Base-by-base conservation (phyloP, 2,329 filamentous ascomycete genomes). In the Bipolaris cookei region DNA sequence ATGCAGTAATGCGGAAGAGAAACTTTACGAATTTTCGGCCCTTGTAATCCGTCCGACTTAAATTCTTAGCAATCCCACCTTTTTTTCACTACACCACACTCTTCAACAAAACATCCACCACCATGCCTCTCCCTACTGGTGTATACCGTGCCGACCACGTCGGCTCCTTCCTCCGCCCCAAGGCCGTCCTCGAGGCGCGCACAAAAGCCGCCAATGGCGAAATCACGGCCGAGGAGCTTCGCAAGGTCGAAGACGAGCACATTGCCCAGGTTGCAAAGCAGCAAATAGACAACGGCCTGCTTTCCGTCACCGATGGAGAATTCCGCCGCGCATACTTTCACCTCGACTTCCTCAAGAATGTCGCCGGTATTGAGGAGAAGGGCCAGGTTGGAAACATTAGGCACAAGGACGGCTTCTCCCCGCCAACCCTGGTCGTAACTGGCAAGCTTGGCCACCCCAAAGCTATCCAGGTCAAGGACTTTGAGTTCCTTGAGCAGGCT, bases 281-380 rank as follows among this genome's bases (percentile, higher is more conserved):
- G 64, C 79, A 85, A 66, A 75, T 84, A 41, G 75, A 75, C 18
- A 79, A 77, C 53, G 83, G 83, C 32, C 71, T 85, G 21, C 79
- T 76, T 52, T 79, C 80, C 52, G 78, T 85, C 43, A 85, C 83
- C 7, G 83, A 85, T 58, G 83, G 83, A 73, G 83, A 85, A 71
- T 85, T 84, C 73, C 80, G 83, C 50, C 81, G 83, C 53, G 79
- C 80, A 43, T 86, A 81, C 76, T 86, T 86, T 75, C 83, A 86
- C 70, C 80, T 85, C 57, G 84, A 86, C 72, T 86, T 84, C 74
- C 77, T 86, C 41, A 78, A 82, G 70, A 80, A 85, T 66, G 75
- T 86, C 3, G 77, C 76, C 38, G 83, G 84, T 49, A 80, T 86
- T 62, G 81, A 84, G 71, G 78, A 81, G 62, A 79, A 79, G 61